These are phyloP conservation scores for Leishmania braziliensis DNA, from an alignment of 208 protist species.

Conservation along the genomic window DNA sequence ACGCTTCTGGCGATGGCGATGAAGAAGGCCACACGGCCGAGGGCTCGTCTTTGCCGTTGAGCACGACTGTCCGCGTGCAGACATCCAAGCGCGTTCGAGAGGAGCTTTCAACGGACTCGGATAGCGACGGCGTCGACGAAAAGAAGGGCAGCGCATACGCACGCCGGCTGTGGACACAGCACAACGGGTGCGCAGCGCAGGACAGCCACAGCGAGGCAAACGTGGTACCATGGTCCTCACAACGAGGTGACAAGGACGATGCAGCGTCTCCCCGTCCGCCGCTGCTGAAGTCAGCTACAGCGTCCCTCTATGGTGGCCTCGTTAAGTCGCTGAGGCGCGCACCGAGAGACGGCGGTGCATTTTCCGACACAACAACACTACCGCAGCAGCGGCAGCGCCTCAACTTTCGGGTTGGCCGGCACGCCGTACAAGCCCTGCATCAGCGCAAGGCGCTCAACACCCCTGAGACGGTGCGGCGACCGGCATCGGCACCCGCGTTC, in stretches of 20 bases:
- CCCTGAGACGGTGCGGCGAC: constrained; percentile 52
- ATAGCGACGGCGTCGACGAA: constrained; percentile 27
- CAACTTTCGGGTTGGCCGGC: constrained; percentile 32
- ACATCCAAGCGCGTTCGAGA: constrained; percentile 33
- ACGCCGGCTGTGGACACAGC: constrained; percentile 1
- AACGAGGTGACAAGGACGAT: neutral
- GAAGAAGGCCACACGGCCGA: constrained; percentile 4
- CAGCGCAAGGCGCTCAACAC: constrained; percentile 28
- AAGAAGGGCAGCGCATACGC: constrained; percentile 12
- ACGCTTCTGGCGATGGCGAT: neutral
- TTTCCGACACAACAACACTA: neutral
- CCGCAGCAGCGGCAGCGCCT: constrained; percentile 1
- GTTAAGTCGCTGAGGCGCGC: constrained; percentile 55
- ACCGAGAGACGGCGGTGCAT: neutral
- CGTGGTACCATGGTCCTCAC: neutral
- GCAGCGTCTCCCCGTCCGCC: neutral
- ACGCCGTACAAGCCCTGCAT: constrained; percentile 54
- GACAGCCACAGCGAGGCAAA: neutral
- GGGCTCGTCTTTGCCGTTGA: neutral
- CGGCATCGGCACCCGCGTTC: constrained; percentile 61
- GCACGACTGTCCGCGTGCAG: neutral
- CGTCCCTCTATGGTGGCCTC: constrained; percentile 46
- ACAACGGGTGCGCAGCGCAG: neutral
- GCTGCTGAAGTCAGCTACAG: constrained; percentile 7
- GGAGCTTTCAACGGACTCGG: constrained; percentile 29